A percentile compares a stretch with the other conserved stretches of the same genome.
Conservation (phyloP, 1,284 basidiomycete genomes). For the Malassezia equina region DNA sequence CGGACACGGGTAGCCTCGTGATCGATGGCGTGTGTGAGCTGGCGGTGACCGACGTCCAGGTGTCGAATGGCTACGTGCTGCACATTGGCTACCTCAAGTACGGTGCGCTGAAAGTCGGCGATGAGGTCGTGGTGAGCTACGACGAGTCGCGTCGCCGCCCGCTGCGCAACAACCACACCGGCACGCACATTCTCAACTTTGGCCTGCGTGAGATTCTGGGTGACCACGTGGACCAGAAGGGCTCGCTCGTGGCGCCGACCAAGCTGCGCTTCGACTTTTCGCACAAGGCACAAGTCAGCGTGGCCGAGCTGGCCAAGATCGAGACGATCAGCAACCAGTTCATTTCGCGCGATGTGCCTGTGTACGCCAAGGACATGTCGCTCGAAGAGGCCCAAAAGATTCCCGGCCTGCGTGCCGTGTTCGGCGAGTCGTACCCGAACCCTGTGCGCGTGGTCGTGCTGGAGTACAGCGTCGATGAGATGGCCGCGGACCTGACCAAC, state of each 20-base stretch:
- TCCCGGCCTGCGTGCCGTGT: conserved; percentile 85
- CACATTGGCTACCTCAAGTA: conserved; percentile 80
- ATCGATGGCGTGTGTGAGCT: conserved; percentile 87
- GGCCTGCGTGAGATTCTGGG: conserved; percentile 82
- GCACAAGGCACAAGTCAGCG: conserved; percentile 74
- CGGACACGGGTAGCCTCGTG: conserved; percentile 86
- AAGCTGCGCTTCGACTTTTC: conserved; percentile 98
- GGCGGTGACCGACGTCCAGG: conserved; percentile 84
- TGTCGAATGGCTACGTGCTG: conserved; percentile 71
- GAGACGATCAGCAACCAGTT: conserved; percentile 75
- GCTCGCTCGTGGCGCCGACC: conserved; percentile 85
- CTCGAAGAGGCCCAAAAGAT: conserved; percentile 76
- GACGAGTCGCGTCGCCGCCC: conserved; percentile 79
- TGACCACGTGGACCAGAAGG: conserved; percentile 94
- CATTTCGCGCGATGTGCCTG: conserved; percentile 78
- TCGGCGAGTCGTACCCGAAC: conserved; percentile 94
- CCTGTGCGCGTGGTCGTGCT: conserved; percentile 89
- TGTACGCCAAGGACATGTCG: conserved; percentile 76
- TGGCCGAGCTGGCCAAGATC: conserved; percentile 68
- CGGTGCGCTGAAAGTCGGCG: conserved; percentile 60
- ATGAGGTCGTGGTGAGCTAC: conserved; percentile 63
- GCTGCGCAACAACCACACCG: conserved; percentile 93
- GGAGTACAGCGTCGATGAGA: conserved; percentile 75
- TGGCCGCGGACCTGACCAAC: conserved; percentile 72
- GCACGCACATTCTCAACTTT: conserved; percentile 95